Conservation (phyloP, 1,284 basidiomycete species). For the Ganoderma meredithae region DNA sequence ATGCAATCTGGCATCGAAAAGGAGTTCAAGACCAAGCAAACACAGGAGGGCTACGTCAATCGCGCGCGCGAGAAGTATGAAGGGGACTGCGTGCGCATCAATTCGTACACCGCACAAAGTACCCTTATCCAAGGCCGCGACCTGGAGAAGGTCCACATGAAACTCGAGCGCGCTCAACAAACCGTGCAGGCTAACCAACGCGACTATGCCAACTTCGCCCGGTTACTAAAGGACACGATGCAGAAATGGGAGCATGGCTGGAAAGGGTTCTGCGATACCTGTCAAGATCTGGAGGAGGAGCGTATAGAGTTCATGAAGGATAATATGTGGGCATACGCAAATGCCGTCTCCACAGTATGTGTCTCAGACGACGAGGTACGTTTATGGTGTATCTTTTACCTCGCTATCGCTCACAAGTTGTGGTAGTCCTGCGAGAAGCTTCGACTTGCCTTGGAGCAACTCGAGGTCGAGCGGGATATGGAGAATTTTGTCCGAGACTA, state of each 20-base stretch:
- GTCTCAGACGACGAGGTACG: constrained; percentile 95
- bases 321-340: constrained; percentile 96
- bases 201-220: constrained; percentile 91
- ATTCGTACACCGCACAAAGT: constrained; percentile 94
- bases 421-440: constrained; percentile 88
- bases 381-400: constrained; percentile 25
- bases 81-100: constrained; percentile 92
- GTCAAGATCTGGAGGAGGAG: constrained; percentile 96
- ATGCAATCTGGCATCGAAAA: constrained; percentile 85
- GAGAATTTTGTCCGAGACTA: constrained; percentile 86
- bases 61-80: constrained; percentile 97
- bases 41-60: constrained; percentile 83
- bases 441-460: constrained; percentile 81
- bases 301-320: constrained; percentile 94
- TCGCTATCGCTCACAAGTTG: not conserved
- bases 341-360: constrained; percentile 94
- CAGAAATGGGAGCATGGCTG: constrained; percentile 93
- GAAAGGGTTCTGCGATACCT: constrained; percentile 93
- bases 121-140: constrained; percentile 95
- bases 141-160: constrained; percentile 88
- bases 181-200: constrained; percentile 91
- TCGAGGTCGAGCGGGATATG: constrained; percentile 86
- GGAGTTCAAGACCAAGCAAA: constrained; percentile 85
- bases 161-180: constrained; percentile 89
- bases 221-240: constrained; percentile 82